These are phyloP conservation scores for Chaetomium globosum DNA, from an alignment of 2,329 filamentous ascomycete species.

Conservation along the genomic window DNA sequence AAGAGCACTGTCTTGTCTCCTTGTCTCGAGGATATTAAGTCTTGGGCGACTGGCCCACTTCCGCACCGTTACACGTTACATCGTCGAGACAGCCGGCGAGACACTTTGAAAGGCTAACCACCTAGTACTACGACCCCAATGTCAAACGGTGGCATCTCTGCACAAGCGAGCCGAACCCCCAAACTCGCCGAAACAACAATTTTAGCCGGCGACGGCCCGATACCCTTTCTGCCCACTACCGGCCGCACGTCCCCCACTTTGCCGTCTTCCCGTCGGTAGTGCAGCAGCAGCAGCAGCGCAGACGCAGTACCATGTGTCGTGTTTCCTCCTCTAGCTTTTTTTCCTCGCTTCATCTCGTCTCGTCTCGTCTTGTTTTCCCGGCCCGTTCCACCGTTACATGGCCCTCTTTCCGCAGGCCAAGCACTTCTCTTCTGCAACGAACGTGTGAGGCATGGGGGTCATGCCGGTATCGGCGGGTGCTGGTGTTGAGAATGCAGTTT, in stretches of 20 bases:
- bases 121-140: not conserved
- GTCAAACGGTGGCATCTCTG: not conserved
- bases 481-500: not conserved
- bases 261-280: constrained; percentile 1
- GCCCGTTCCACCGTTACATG: constrained; percentile 16
- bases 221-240: constrained; percentile 20
- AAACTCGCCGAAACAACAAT: constrained; percentile 4
- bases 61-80: not conserved
- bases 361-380: constrained; percentile 5
- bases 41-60: not conserved
- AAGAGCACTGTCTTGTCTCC: not conserved
- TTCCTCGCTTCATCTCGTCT: not conserved
- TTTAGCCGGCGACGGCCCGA: constrained; percentile 28
- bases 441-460: not conserved
- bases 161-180: not conserved
- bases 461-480: constrained; percentile 8
- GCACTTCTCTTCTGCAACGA: not conserved
- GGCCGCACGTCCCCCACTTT: constrained; percentile 13
- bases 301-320: not conserved
- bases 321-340: not conserved
- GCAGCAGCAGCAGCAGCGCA: constrained; percentile 1
- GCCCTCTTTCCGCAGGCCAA: not conserved
- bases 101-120: not conserved
- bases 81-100: not conserved
- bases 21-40: not conserved